Base-by-base conservation (phyloP, 2,329 filamentous ascomycete genomes). In the Aureobasidium uvarum region DNA sequence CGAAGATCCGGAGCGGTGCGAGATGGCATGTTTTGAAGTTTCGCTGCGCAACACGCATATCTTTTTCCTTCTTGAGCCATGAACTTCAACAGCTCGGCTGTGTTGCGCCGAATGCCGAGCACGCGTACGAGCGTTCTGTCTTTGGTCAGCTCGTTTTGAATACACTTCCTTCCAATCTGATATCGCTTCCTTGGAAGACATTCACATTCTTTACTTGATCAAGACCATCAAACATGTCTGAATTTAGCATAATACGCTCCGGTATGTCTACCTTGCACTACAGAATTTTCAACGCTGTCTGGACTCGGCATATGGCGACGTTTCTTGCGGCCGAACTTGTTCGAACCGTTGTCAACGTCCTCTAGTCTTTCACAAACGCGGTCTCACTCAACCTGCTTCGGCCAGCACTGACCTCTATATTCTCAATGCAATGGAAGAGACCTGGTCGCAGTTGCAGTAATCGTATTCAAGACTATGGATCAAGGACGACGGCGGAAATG, bases 301-400 rank as follows among this genome's bases (percentile, higher is more conserved):
- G 11, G n/a, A 46, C 55, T 46, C 55, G 55, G 55, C 41, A 59
- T 31, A 18, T 36, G 18, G n/a, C 28, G 28, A 58, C 41, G 39
- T 45, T 59, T 16, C 10, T 16, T 31, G 16, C 55, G 55, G 41
- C 39, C 25, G 55, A 58, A 58, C 38, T 5, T 20, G 41, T 59
- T 59, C 25, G 7, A 46, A 36, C 55, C 55, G 55, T 59, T 59
- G 11, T 10, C 41, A 59, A 59, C 55, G 55, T 59, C 41, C 55
- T 59, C 39, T 59, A 59, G 55, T 59, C 16, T 46, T 31, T 36
- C 10, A 16, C 14, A 23, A 16, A 46, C 36, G 55, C 28, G 41
- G 55, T 58, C 25, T 58, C 55, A 45, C 41, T 10, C 55, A 46
- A 46, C 28, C 39, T 16, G 28, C 18, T 23, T 14, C 14, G 28